These are phyloP conservation scores for Coemansia sp. DNA, from an alignment of 192 early-diverging fungal genomes.

Conservation along the genomic window DNA sequence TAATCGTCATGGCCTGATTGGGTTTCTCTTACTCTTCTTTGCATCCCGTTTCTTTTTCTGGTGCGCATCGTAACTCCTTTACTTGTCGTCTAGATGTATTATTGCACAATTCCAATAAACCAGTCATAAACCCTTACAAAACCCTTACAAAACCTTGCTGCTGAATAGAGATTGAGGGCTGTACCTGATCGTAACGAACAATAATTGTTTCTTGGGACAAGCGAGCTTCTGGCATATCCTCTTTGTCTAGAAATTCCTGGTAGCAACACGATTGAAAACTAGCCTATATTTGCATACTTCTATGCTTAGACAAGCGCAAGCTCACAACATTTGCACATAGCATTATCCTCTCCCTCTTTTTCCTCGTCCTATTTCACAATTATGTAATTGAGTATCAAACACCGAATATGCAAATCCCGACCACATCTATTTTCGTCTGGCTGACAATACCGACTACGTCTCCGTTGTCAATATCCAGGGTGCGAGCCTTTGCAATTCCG, in stretches of 20 bases:
- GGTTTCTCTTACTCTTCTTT: neutral
- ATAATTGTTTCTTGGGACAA: neutral
- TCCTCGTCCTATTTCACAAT: neutral
- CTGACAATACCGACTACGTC: neutral
- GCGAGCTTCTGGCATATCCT: neutral
- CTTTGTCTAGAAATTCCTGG: neutral
- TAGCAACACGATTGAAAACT: neutral
- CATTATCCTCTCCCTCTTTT: neutral
- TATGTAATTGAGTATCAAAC: neutral
- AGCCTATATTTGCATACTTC: neutral
- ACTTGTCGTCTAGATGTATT: constrained; percentile 2
- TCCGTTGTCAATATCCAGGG: neutral
- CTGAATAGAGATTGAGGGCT: neutral
- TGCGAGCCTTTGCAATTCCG: neutral
- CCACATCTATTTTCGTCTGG: neutral
- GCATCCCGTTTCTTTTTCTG: constrained; percentile 3
- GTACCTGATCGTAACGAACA: neutral
- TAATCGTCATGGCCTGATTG: neutral
- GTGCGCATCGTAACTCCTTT: neutral
- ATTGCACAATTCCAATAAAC: constrained; percentile 3
- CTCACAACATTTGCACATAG: neutral
- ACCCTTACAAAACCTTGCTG: neutral
- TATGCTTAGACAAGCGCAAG: neutral
- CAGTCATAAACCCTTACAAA: neutral
- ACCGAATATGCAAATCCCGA: neutral